phyloP scores from a whole-genome alignment of 805 yeast species.

The Jamesozyma piceae region DNA sequence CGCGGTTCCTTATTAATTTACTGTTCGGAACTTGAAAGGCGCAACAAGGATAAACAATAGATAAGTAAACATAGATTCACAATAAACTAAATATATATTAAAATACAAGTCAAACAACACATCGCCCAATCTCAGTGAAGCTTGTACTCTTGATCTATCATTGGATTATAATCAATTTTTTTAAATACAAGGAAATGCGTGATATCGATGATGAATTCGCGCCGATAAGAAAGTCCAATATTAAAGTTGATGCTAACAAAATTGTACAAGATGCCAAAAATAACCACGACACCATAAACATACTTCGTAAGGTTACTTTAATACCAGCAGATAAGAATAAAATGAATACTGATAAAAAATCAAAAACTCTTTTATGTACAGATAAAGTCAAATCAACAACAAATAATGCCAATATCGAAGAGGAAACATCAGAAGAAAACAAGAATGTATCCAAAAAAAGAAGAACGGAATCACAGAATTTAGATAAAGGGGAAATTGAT shows the following conservation, averaged over 20 bases:
- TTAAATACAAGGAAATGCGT: too few species aligned
- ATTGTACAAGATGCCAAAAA: slow-evolving; percentile 20
- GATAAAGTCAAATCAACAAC: neutral
- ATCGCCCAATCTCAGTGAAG: too few species aligned
- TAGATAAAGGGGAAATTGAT: neutral
- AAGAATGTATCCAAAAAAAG: neutral
- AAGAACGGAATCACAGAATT: neutral
- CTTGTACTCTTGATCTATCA: too few species aligned
- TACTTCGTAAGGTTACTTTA: slow-evolving; percentile 8
- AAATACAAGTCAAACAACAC: too few species aligned
- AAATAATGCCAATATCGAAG: neutral
- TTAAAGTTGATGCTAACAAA: slow-evolving; percentile 14
- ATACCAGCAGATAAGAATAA: neutral
- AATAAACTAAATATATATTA: too few species aligned
- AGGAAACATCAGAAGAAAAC: neutral
- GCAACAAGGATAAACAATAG: too few species aligned
- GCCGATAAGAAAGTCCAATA: slow-evolving; percentile 20
- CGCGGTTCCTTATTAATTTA: too few species aligned
- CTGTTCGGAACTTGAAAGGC: too few species aligned
- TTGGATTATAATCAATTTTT: too few species aligned
- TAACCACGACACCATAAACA: slow-evolving; percentile 15
- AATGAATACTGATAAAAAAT: neutral
- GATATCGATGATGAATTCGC: slow-evolving; percentile 21
- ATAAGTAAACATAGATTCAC: too few species aligned
- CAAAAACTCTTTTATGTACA: neutral